Evolutionary conservation across 768 basidiomycete genomes (phyloP).

Genomic region (Coprinopsis sp.): DNA sequence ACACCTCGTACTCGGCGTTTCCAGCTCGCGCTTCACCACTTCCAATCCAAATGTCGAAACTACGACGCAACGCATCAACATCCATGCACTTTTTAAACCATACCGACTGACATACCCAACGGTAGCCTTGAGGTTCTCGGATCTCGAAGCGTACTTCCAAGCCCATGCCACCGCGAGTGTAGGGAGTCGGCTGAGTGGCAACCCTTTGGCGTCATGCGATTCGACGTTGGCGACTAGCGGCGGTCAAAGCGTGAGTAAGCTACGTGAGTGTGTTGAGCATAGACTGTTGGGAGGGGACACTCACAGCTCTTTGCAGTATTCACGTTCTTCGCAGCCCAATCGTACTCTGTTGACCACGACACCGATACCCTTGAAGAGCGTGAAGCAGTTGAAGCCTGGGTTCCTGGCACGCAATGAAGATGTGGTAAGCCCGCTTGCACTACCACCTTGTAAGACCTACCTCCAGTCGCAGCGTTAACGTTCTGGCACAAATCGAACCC

Average conservation of each 20-base stretch:
- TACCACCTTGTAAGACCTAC: neutral
- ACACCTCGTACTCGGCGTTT: neutral
- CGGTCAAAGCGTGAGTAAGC: neutral
- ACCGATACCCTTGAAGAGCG: neutral
- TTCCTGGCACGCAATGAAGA: neutral
- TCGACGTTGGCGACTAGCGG: slow-evolving; percentile 3
- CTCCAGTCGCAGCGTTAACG: neutral
- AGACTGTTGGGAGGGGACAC: too few species aligned
- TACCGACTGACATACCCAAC: neutral
- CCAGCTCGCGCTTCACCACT: neutral
- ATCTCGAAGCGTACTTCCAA: slow-evolving; percentile 2
- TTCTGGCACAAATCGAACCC: neutral
- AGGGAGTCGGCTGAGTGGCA: slow-evolving; percentile 1
- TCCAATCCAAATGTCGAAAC: slow-evolving; percentile 5
- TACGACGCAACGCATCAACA: neutral
- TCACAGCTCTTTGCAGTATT: slow-evolving; percentile 6
- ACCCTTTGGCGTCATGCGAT: neutral
- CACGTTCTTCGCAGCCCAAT: neutral
- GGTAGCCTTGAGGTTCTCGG: neutral
- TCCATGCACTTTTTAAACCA: neutral
- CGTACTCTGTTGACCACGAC: slow-evolving; percentile 4
- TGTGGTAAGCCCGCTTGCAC: neutral
- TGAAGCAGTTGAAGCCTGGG: neutral
- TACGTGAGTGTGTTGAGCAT: too few species aligned
- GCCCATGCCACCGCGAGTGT: slow-evolving; percentile 1